Evolutionary conservation across 1,284 basidiomycete species (phyloP), one percentile per base, ranked within the genome.

Genomic region (Cryptococcus floricola): DNA sequence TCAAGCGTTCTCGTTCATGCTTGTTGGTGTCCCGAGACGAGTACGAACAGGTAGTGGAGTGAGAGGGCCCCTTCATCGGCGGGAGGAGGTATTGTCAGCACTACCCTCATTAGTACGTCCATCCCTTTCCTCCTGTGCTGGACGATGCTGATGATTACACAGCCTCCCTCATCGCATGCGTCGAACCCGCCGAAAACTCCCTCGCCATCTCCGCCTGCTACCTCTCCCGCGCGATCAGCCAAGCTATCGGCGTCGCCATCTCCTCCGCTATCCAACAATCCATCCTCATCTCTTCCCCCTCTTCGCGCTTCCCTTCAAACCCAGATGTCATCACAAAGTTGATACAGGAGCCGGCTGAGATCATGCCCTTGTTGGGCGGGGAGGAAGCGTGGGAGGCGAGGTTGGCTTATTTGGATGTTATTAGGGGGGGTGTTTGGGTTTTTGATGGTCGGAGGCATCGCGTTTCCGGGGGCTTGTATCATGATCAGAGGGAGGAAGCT

Each of bases 141-240:
- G 28, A 34, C 18, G 19, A 14, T 7, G 14, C 13, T 39, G 43
- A 37, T 53, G 13, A 50, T 23, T 8, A n/a, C 2, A 13, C 16
- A 55, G 60, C 63, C n/a, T 59, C 66, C 5, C 48, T 68, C 31
- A 65, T 66, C 19, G 66, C 62, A 12, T 57, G 52, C 14, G 64
- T 69, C 16, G 67, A 65, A 53, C 55, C 59, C 7, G 37, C 42
- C 47, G 62, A 67, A 34, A 53, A 65, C 13, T 60, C 69, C 7
- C 41, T 70, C 19, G 67, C 69, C 18, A 66, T 72, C 52, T 68
- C 70, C 3, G 66, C 68, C 12, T 67, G 63, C 39, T 72, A 69
- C 51, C 58, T 72, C 44, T 68, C 63, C 57, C 57, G 70, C 6
- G 64, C 67, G 0, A 54, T 69, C 25, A 68, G 70, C 27, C 70